Conservation (phyloP, 2,329 filamentous ascomycete genomes). For the Cladosporium sp. region DNA sequence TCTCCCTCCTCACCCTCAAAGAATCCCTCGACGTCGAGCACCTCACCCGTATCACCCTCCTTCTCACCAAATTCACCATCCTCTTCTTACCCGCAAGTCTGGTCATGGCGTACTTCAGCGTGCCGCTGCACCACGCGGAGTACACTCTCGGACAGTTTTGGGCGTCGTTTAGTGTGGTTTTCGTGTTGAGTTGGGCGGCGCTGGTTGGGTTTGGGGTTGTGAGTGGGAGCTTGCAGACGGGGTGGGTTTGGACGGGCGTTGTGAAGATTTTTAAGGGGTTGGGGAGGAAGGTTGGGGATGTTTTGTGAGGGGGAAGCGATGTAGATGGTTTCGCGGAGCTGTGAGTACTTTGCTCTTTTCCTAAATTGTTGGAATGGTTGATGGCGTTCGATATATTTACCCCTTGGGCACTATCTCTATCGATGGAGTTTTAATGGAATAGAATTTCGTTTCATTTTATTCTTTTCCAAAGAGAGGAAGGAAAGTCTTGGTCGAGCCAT, state of each 20-base stretch:
- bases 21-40: slow-evolving; percentile 71
- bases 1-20: slow-evolving; percentile 74
- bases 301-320: neutral
- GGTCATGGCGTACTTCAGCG: slow-evolving; percentile 73
- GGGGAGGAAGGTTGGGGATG: slow-evolving; percentile 17
- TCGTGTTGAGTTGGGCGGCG: slow-evolving; percentile 58
- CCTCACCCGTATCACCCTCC: slow-evolving; percentile 68
- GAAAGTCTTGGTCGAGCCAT: no score
- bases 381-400: no score
- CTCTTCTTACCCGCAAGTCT: slow-evolving; percentile 74
- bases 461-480: no score
- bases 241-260: slow-evolving; percentile 22
- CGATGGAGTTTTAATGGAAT: no score
- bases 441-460: no score
- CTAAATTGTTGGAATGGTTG: no score
- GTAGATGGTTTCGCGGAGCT: neutral
- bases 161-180: slow-evolving; percentile 65
- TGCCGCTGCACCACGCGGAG: slow-evolving; percentile 61
- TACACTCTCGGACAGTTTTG: slow-evolving; percentile 68
- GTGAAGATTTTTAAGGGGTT: slow-evolving; percentile 18
- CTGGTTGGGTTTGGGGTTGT: slow-evolving; percentile 59
- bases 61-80: slow-evolving; percentile 73
- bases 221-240: slow-evolving; percentile 56
- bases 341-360: no score
- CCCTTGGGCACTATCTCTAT: no score